These are phyloP conservation scores for Ascobolus immersus DNA, from an alignment of 495 filamentous ascomycete species.

Conservation along the genomic window DNA sequence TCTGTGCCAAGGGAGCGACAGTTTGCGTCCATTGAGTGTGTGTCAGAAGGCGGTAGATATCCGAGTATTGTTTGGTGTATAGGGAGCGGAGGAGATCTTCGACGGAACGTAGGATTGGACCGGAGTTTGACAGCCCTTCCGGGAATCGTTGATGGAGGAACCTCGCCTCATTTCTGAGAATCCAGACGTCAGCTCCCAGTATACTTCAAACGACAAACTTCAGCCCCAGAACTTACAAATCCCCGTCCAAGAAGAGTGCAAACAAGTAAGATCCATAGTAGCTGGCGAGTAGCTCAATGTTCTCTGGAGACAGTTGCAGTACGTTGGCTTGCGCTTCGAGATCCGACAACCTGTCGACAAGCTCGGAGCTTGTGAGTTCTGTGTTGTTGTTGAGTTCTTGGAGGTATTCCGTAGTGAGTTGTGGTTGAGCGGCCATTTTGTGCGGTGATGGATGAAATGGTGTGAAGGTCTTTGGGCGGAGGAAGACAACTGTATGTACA, in stretches of 20 bases:
- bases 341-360: too few species aligned
- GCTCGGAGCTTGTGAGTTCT: too few species aligned
- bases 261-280: background rate
- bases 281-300: too few species aligned
- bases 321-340: too few species aligned
- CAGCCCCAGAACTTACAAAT: too few species aligned
- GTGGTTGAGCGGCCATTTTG: too few species aligned
- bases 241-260: background rate
- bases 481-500: too few species aligned
- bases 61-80: slow-evolving; percentile 24
- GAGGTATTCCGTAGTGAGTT: too few species aligned
- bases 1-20: slow-evolving; percentile 19
- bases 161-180: slow-evolving; percentile 25
- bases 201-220: background rate
- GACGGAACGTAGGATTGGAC: slow-evolving; percentile 19
- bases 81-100: slow-evolving; percentile 23
- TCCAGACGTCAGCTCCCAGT: background rate
- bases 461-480: too few species aligned
- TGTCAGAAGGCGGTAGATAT: slow-evolving; percentile 21
- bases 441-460: too few species aligned
- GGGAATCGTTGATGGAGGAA: slow-evolving; percentile 27
- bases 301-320: too few species aligned
- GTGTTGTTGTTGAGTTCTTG: too few species aligned
- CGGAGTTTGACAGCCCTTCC: slow-evolving; percentile 13
- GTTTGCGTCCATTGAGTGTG: slow-evolving; percentile 22